phyloP scores from a whole-genome alignment of 2,329 filamentous ascomycete species.

The Teratosphaeria viscida region DNA sequence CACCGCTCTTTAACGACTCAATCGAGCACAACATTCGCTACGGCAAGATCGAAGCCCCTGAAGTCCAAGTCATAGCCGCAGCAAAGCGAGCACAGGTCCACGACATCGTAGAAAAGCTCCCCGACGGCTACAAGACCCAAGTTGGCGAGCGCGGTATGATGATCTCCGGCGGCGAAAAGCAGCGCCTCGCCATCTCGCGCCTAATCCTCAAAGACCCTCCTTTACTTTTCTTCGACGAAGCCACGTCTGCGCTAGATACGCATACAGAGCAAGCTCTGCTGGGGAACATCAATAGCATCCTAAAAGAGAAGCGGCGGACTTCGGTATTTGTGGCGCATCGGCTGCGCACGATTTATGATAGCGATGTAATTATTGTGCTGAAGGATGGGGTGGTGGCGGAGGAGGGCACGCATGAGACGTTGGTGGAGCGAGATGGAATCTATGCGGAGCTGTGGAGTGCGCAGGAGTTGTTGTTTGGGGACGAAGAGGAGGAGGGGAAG shows the following conservation, averaged over 20 bases:
- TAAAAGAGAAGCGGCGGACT: constrained; percentile 78
- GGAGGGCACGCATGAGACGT: constrained; percentile 72
- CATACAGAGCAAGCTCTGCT: constrained; percentile 87
- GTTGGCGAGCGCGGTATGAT: constrained; percentile 93
- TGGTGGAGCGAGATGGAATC: constrained; percentile 68
- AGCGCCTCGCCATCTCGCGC: constrained; percentile 73
- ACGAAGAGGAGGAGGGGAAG: constrained; percentile 10
- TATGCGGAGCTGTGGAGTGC: constrained; percentile 82
- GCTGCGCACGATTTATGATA: constrained; percentile 85
- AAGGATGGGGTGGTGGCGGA: constrained; percentile 78
- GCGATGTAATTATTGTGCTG: constrained; percentile 82
- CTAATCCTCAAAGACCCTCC: constrained; percentile 82
- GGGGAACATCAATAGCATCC: constrained; percentile 83
- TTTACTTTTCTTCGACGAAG: constrained; percentile 88
- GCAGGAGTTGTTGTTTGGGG: constrained; percentile 29
- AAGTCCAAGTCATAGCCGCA: constrained; percentile 63
- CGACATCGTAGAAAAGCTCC: constrained; percentile 67
- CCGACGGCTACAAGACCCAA: constrained; percentile 74
- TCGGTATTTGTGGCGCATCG: constrained; percentile 94
- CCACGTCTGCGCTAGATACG: constrained; percentile 83
- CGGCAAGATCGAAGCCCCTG: constrained; percentile 65
- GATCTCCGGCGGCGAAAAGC: constrained; percentile 91
- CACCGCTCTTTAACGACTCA: constrained; percentile 91
- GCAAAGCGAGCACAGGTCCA: constrained; percentile 77
- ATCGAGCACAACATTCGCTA: constrained; percentile 95